A percentile compares a stretch with the other conserved stretches of the same genome.
Evolutionary conservation across 2,329 filamentous ascomycete genomes (phyloP).

Genomic region (Phoma sp.): DNA sequence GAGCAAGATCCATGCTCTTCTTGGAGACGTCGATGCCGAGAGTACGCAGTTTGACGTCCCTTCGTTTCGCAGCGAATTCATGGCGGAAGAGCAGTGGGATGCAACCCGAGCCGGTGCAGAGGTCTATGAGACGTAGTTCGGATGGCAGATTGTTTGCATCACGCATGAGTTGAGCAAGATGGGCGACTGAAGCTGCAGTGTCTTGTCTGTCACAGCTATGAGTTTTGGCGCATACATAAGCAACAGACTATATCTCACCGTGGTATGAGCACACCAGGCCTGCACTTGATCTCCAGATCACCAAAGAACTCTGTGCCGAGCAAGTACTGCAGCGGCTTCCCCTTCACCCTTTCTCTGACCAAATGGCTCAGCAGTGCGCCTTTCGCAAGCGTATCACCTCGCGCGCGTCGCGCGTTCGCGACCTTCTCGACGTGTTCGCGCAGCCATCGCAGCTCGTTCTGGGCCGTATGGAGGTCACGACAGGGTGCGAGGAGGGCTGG

Average conservation of each 20-base stretch:
- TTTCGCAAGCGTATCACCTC: slow-evolving; percentile 25
- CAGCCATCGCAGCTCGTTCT: slow-evolving; percentile 77
- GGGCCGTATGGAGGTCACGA: slow-evolving; percentile 66
- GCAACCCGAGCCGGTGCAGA: slow-evolving; percentile 91
- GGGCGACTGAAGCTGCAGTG: slow-evolving; percentile 50
- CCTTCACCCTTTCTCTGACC: slow-evolving; percentile 55
- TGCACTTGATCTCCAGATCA: slow-evolving; percentile 76
- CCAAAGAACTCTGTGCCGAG: slow-evolving; percentile 90
- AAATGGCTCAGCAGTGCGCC: slow-evolving; percentile 32
- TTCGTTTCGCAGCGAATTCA: slow-evolving; percentile 54
- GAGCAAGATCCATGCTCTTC: slow-evolving; percentile 68
- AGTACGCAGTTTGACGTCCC: slow-evolving; percentile 54
- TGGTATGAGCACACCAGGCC: slow-evolving; percentile 82
- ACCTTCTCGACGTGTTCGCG: slow-evolving; percentile 58
- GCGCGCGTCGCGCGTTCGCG: slow-evolving; percentile 27
- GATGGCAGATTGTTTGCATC: slow-evolving; percentile 26
- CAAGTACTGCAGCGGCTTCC: slow-evolving; percentile 86
- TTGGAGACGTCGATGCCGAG: slow-evolving; percentile 76
- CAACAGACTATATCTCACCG: slow-evolving; percentile 54
- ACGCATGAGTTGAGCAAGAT: slow-evolving; percentile 39
- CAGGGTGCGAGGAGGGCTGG: slow-evolving; percentile 68
- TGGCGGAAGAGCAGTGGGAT: slow-evolving; percentile 79
- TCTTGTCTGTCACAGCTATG: slow-evolving; percentile 48
- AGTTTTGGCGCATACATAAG: slow-evolving; percentile 28
- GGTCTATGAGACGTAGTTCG: slow-evolving; percentile 72